Conservation (phyloP, 169 alveolate genomes). For the Perkinsus olseni region DNA sequence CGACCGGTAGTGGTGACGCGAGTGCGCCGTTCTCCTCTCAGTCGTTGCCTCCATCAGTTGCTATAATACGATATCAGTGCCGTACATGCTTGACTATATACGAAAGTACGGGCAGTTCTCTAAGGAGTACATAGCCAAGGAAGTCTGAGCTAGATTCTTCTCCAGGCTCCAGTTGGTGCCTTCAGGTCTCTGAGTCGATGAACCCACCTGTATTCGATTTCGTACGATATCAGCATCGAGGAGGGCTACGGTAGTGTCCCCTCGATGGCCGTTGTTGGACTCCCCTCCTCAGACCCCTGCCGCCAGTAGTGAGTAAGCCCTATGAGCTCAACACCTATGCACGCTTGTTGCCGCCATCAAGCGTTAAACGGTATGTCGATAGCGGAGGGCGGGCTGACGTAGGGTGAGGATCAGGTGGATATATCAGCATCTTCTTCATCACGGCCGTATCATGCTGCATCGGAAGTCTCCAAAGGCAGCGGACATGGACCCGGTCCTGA, state of each 20-base stretch:
- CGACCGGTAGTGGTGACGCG: neutral
- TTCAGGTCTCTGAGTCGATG: neutral
- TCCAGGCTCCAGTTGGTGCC: neutral
- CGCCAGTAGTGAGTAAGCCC: neutral
- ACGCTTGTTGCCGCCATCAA: neutral
- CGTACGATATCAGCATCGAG: slow-evolving; percentile 20
- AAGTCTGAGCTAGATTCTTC: neutral
- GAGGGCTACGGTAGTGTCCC: slow-evolving; percentile 9
- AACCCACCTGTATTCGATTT: slow-evolving; percentile 32
- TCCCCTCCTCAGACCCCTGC: neutral
- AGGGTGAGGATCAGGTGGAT: neutral
- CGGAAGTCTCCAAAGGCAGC: neutral
- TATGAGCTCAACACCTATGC: neutral
- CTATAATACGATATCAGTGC: slow-evolving; percentile 22
- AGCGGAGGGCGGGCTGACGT: neutral
- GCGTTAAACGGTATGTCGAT: neutral
- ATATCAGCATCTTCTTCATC: neutral
- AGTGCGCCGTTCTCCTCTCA: slow-evolving; percentile 1
- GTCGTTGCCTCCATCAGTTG: slow-evolving; percentile 5
- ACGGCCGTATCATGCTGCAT: neutral
- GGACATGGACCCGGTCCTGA: neutral
- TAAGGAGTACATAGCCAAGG: slow-evolving; percentile 19
- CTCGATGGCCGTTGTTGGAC: neutral
- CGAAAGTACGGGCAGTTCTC: slow-evolving; percentile 30
- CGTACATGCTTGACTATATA: slow-evolving; percentile 26